A percentile compares a stretch with the other conserved stretches of the same genome.
Conservation (phyloP, 1,284 basidiomycete species). For the Baeospora myosura region DNA sequence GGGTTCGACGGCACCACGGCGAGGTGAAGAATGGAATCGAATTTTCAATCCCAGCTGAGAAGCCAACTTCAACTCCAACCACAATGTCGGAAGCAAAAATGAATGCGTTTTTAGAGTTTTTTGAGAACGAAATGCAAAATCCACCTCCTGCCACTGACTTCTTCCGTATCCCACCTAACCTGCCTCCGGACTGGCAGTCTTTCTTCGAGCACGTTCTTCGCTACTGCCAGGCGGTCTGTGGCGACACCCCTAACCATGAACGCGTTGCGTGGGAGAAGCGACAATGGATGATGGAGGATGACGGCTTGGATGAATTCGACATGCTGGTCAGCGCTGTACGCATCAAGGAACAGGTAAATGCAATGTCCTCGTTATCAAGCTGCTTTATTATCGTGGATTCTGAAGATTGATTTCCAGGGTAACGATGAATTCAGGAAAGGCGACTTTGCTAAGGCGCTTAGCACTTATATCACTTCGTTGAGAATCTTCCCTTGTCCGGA, state of each 20-base stretch:
- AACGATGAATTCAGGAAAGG: background rate
- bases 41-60: too few relatives aligned
- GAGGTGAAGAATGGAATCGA: too few relatives aligned
- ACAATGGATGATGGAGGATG: background rate
- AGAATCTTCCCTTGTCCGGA: background rate
- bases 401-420: background rate
- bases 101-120: too few relatives aligned
- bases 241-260: background rate
- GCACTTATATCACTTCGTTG: background rate
- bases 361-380: too few relatives aligned
- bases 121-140: too few relatives aligned
- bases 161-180: too few relatives aligned
- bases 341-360: background rate
- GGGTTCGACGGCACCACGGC: too few relatives aligned
- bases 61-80: too few relatives aligned
- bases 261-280: background rate
- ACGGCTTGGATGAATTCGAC: background rate
- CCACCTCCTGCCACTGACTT: too few relatives aligned
- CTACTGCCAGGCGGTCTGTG: background rate
- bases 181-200: background rate
- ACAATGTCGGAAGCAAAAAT: too few relatives aligned
- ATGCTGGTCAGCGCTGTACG: background rate
- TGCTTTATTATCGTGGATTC: background rate
- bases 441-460: background rate
- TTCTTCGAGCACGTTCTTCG: background rate